phyloP scores from a whole-genome alignment of 2,329 filamentous ascomycete species.

The Botrytis sinoallii region DNA sequence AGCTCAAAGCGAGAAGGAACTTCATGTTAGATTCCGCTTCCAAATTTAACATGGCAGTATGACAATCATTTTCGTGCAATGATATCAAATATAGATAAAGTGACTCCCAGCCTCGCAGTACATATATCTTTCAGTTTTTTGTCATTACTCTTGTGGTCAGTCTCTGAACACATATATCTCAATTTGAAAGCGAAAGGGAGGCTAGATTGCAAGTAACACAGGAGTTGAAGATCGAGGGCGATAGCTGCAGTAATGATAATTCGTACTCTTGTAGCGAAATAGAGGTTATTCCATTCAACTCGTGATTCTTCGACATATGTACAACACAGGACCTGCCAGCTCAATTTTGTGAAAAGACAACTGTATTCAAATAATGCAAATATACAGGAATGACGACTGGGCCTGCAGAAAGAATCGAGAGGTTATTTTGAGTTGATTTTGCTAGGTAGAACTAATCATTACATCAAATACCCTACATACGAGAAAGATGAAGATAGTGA shows the following conservation, averaged over 20 bases:
- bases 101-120: background rate
- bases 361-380: background rate
- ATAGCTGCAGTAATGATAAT: background rate
- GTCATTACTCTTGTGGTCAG: background rate
- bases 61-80: background rate
- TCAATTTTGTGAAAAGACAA: background rate
- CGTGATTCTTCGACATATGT: fast-evolving
- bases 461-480: background rate
- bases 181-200: background rate
- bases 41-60: background rate
- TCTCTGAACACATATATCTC: background rate
- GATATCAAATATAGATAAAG: background rate
- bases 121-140: background rate
- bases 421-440: background rate
- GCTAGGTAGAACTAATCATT: fast-evolving
- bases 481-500: background rate
- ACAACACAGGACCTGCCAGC: background rate
- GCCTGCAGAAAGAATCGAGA: background rate
- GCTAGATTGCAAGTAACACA: background rate
- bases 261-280: background rate
- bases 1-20: background rate
- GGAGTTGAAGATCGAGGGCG: background rate
- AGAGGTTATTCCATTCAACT: background rate
- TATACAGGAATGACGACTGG: background rate
- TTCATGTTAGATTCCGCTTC: background rate